Evolutionary conservation across 2,329 filamentous ascomycete genomes (phyloP).

Genomic region (Aspergillus versicolor): DNA sequence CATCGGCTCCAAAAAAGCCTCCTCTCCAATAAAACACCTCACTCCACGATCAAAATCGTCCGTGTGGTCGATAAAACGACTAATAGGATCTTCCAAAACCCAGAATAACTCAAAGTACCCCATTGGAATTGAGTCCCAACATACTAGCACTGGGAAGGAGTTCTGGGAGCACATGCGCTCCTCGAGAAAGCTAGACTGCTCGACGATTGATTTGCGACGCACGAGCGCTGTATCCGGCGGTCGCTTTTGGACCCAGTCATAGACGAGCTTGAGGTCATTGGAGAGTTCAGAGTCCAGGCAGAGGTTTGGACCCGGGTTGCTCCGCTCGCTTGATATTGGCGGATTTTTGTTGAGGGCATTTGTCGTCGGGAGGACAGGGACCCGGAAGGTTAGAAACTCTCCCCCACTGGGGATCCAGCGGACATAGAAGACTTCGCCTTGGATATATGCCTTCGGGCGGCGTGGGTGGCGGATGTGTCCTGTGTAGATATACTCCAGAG

Average conservation of each 20-base stretch:
- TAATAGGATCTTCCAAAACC: not conserved
- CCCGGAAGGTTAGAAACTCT: not conserved
- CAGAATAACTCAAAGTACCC: slow-evolving; percentile 3
- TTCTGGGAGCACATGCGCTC: not conserved
- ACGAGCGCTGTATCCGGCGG: not conserved
- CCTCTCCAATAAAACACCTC: not conserved
- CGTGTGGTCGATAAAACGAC: not conserved
- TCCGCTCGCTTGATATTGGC: not conserved
- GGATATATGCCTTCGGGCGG: not conserved
- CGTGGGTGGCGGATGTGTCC: not conserved
- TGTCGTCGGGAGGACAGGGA: not conserved
- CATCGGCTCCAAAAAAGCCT: not conserved
- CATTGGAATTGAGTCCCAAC: not conserved
- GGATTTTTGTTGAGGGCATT: not conserved
- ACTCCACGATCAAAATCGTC: not conserved
- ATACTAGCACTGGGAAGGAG: not conserved
- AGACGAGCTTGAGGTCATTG: not conserved
- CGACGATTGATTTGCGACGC: not conserved
- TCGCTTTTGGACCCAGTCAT: not conserved
- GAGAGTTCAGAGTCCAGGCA: not conserved
- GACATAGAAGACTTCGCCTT: slow-evolving; percentile 3
- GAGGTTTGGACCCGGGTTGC: not conserved
- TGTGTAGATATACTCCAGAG: not conserved
- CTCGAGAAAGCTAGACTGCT: not conserved
- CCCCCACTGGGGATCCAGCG: not conserved